These are phyloP conservation scores for Rosa lucieae DNA, from an alignment of 306 rosid genomes.

Conservation along the genomic window DNA sequence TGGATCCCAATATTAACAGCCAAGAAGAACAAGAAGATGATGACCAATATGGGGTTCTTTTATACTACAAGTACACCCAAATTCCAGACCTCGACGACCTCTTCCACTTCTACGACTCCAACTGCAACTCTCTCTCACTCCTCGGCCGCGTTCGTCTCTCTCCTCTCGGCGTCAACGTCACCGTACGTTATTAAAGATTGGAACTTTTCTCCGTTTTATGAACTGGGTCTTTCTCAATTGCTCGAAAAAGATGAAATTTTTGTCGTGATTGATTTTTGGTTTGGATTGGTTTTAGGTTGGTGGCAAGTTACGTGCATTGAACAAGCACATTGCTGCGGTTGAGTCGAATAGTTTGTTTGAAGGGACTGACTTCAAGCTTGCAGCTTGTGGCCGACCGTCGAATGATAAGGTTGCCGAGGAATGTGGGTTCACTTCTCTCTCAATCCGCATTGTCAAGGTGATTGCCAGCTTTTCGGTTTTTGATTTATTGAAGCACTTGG, in stretches of 20 bases:
- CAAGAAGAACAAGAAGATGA: slow-evolving; percentile 18
- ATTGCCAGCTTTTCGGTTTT: background rate
- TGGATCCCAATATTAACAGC: slow-evolving; percentile 7
- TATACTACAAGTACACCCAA: slow-evolving; percentile 64
- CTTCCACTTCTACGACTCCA: slow-evolving; percentile 60
- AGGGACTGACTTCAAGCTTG: slow-evolving; percentile 91
- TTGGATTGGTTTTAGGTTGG: slow-evolving; percentile 51
- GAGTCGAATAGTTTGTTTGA: slow-evolving; percentile 48
- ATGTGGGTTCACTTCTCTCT: slow-evolving; percentile 89
- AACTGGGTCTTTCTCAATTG: background rate
- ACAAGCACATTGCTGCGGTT: slow-evolving; percentile 58
- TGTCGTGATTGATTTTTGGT: background rate
- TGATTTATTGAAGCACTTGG: background rate
- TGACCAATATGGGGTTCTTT: slow-evolving; percentile 58
- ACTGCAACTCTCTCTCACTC: slow-evolving; percentile 69
- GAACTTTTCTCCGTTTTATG: background rate
- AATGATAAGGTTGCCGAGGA: slow-evolving; percentile 59
- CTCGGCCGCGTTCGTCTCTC: slow-evolving; percentile 92
- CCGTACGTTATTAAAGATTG: slow-evolving; percentile 33
- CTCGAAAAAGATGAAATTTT: background rate
- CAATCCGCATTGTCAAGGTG: slow-evolving; percentile 76
- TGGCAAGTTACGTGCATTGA: slow-evolving; percentile 60
- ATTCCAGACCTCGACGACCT: slow-evolving; percentile 60
- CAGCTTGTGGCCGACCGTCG: slow-evolving; percentile 58
- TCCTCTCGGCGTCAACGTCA: slow-evolving; percentile 81